These are phyloP conservation scores for Aspergillus sp. DNA, from an alignment of 2,329 filamentous ascomycete genomes.

Conservation along the genomic window DNA sequence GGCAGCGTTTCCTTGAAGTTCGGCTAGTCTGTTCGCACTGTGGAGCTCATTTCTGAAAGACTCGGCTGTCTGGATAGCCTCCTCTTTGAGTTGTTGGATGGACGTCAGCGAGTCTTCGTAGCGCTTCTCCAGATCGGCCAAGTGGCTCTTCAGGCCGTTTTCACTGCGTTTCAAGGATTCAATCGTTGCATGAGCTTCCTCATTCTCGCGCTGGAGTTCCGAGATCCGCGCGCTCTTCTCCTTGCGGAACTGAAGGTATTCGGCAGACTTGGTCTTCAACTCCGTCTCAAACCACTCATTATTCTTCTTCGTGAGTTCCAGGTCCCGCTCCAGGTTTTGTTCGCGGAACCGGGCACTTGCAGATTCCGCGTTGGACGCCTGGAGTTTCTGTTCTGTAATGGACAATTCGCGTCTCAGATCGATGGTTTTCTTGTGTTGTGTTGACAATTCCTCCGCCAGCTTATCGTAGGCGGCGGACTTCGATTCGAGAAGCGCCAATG, in stretches of 20 bases:
- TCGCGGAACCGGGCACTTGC: conserved; percentile 86
- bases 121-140: conserved; percentile 82
- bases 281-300: conserved; percentile 92
- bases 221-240: conserved; percentile 90
- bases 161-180: conserved; percentile 79
- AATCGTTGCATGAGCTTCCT: conserved; percentile 75
- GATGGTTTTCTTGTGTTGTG: conserved; percentile 84
- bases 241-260: conserved; percentile 86
- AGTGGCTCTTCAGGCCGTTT: conserved; percentile 72
- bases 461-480: conserved; percentile 85
- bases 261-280: conserved; percentile 82
- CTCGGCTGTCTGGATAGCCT: conserved; percentile 77
- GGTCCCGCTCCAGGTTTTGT: conserved; percentile 83
- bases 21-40: conserved; percentile 73
- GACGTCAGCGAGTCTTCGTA: conserved; percentile 79
- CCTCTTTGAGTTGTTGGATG: conserved; percentile 82
- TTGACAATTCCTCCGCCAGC: conserved; percentile 79
- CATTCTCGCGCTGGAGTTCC: conserved; percentile 82
- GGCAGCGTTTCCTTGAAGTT: conserved; percentile 63
- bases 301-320: conserved; percentile 83
- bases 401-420: conserved; percentile 81
- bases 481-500: conserved; percentile 81
- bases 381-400: conserved; percentile 76
- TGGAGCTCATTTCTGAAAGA: conserved; percentile 85
- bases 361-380: conserved; percentile 75